Conservation (phyloP, 1,284 basidiomycete genomes). For the Pseudozyma pruni region DNA sequence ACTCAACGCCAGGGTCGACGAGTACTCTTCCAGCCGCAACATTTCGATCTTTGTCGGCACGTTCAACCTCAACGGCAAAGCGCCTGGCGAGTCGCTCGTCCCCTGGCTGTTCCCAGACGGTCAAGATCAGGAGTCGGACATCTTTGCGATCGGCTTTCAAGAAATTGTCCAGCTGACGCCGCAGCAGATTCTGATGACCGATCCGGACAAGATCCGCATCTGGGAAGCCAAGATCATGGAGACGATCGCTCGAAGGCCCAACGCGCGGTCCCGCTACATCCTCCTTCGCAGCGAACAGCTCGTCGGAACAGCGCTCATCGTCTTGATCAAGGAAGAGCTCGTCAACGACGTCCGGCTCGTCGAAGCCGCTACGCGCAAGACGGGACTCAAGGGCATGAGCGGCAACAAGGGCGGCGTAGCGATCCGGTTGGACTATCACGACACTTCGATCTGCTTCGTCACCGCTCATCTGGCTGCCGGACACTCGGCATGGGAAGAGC, state of each 20-base stretch:
- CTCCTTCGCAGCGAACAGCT: conserved; percentile 92
- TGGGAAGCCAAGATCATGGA: conserved; percentile 89
- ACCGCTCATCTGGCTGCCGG: conserved; percentile 96
- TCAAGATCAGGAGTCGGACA: conserved; percentile 66
- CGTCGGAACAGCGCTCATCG: conserved; percentile 90
- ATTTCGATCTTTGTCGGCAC: conserved; percentile 86
- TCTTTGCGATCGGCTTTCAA: conserved; percentile 78
- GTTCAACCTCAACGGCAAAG: conserved; percentile 93
- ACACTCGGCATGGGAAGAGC: conserved; percentile 85
- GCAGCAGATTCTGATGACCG: conserved; percentile 90
- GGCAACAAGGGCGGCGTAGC: conserved; percentile 91
- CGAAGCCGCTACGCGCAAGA: conserved; percentile 93
- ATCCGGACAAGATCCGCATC: conserved; percentile 79
- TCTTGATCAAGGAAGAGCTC: conserved; percentile 82
- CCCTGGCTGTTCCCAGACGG: conserved; percentile 85
- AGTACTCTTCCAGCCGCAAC: conserved; percentile 84
- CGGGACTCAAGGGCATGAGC: conserved; percentile 93
- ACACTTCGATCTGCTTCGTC: conserved; percentile 92
- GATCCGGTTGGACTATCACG: conserved; percentile 88
- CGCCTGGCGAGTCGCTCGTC: conserved; percentile 80
- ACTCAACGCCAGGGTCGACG: conserved; percentile 72
- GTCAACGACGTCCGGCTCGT: conserved; percentile 85
- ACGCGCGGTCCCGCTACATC: conserved; percentile 80
- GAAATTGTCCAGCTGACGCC: conserved; percentile 97
- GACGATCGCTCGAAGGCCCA: conserved; percentile 77